Evolutionary conservation across 495 filamentous ascomycete species (phyloP), one percentile per base, ranked within the genome.

Genomic region (Tuber calosporum): DNA sequence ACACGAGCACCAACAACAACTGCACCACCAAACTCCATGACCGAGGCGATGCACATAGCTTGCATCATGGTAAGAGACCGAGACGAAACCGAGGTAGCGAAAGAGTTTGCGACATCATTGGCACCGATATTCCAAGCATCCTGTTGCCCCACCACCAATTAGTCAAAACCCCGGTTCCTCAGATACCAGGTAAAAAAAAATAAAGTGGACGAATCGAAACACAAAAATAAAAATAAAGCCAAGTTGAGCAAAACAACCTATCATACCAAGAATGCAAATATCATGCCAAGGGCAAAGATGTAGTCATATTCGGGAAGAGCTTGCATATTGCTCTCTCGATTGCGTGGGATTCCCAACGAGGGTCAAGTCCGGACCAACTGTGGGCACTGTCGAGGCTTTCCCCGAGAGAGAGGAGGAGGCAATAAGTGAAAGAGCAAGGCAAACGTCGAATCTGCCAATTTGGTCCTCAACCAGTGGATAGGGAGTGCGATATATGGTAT

Each of bases 81-180:
- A 8, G 90, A 91, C 26, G 89, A 89, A 69, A 91, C 89, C 76
- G 86, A 88, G 72, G 90, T 91, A 5, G 90, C 90, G 85, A 87
- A 92, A 37, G 89, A 86, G 84, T 93, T 93, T 75, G 90, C 90
- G 41, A 92, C 90, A 90, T 93, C 90, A 83, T 92, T 87, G 77
- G 85, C 85, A 77, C 85, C 84, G 62, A 82, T 82, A 69, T 82
- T 82, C 80, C 80, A 82, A 53, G 80, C 77, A 73, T 82, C 80
- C 79, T 81, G 83, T 86, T 26, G 45, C 39, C 13, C 36, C 13
- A 74, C n/a, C 30, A 5, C 53, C 26, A 62, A 17, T 53, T 36
- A n/a, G 68, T 38, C 69, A 67, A 34, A 67, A 67, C 20, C 11
- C 53, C 26, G 26, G 11, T 41, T 40, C 22, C 37, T 13, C 34